Base-by-base conservation (phyloP, 768 basidiomycete genomes). In the Fistulinella prunicolor region DNA sequence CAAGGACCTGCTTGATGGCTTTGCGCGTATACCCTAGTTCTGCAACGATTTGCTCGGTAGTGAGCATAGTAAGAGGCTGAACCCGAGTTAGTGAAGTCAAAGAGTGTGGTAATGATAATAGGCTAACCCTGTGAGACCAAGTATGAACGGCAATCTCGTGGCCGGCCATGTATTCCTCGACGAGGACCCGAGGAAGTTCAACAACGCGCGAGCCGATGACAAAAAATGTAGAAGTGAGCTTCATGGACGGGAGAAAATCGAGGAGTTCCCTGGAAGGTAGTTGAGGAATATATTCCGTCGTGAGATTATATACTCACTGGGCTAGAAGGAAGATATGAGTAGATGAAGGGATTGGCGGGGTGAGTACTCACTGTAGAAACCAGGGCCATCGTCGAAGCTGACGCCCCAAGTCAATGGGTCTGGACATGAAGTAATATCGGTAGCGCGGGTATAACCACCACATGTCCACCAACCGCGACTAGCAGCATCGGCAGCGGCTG, bases 1-100 rank as follows among this genome's bases (percentile, higher is more conserved):
- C 87, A 48, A 87, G 70, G 19, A 87, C 79, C 2, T 62, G 63
- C 68, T 86, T 83, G 72, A 98, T 94, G 43, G 84, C 82, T 67
- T 89, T 82, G 46, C 86, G 86, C 45, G 92, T 87, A 86, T 89
- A 97, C 42, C 91, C 94, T 30, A 98, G 74, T 69, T 97, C 94
- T 19, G 93, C 94, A 14, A 97, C 91, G 44, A 95, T 78, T 73
- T 95, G 77, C 61, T 78, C 83, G 57, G 80, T 96, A 36, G 89
- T 84, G 53, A 89, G 72, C 32, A 77, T 71, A 0, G 89, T 90
- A 46, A 83, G 73, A 21, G 75, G 75, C 85, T 85, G 50, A 45
- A 30, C 4, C 38, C 50, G 14, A 45, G 26, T 50, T 28, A 64
- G 53, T 57, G 21, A 63, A 16, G 43, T 23, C 38, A 16, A 55